Conservation (phyloP, 2,329 filamentous ascomycete species). For the Phialemonium atrogriseum region DNA sequence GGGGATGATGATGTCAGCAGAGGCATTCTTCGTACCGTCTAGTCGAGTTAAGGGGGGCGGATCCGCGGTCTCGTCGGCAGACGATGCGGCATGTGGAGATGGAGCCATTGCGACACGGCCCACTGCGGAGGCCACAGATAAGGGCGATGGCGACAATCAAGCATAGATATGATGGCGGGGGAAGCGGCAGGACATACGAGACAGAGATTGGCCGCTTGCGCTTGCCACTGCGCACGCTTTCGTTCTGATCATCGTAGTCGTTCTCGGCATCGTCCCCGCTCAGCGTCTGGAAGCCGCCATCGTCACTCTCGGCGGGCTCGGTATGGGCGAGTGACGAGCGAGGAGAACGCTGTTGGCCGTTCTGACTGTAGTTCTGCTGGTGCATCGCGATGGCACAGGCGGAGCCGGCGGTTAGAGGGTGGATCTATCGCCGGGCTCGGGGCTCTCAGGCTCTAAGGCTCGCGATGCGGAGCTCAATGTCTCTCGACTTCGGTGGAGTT, state of each 20-base stretch:
- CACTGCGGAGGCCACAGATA: conserved; percentile 5
- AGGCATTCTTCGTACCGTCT: conserved; percentile 12
- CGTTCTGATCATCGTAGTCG: conserved; percentile 34
- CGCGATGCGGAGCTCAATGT: too few relatives aligned
- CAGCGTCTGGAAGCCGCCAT: conserved; percentile 32
- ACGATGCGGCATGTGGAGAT: conserved; percentile 6
- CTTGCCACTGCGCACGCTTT: conserved; percentile 39
- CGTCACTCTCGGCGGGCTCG: conserved; percentile 36
- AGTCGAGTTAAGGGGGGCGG: conserved; percentile 9
- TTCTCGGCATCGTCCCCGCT: conserved; percentile 34
- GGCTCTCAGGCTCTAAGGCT: too few relatives aligned
- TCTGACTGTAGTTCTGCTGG: conserved; percentile 11
- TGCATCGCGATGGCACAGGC: too few relatives aligned
- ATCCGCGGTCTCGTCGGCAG: conserved; percentile 8
- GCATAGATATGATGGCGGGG: conserved; percentile 3
- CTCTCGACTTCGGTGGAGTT: too few relatives aligned
- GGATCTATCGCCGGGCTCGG: too few relatives aligned
- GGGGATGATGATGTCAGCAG: conserved; percentile 22
- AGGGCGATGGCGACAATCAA: background rate
- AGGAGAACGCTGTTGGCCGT: conserved; percentile 10
- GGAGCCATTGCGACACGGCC: background rate
- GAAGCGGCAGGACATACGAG: conserved; percentile 36
- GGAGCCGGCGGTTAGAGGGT: too few relatives aligned
- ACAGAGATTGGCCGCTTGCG: conserved; percentile 54
- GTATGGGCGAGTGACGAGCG: conserved; percentile 11